phyloP scores from a whole-genome alignment of 2,329 filamentous ascomycete species.

The Exophiala alcalophila region DNA sequence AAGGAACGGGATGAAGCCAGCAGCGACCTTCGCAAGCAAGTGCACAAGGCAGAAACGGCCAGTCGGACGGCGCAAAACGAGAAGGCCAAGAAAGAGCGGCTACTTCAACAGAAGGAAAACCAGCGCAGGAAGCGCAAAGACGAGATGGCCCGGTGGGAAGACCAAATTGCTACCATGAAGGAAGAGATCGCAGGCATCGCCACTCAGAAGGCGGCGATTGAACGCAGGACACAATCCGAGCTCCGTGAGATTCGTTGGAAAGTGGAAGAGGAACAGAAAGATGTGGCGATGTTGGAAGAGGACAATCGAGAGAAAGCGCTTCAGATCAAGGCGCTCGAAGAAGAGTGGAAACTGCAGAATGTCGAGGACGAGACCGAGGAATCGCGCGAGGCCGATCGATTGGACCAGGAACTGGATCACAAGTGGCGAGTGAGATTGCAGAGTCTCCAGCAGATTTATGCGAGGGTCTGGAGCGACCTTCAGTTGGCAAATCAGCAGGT shows the following conservation, averaged over 20 bases:
- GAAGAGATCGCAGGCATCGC: constrained; percentile 47
- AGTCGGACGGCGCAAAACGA: constrained; percentile 79
- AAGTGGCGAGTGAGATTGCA: constrained; percentile 47
- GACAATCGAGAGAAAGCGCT: constrained; percentile 59
- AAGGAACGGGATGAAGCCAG: constrained; percentile 92
- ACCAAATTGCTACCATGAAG: constrained; percentile 53
- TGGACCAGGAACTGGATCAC: constrained; percentile 48
- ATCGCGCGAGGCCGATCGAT: constrained; percentile 50
- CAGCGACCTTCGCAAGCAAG: constrained; percentile 75
- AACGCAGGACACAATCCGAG: constrained; percentile 40
- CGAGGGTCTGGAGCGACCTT: constrained; percentile 32
- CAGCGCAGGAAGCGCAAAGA: constrained; percentile 60
- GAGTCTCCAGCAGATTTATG: constrained; percentile 44
- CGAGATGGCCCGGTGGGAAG: constrained; percentile 58
- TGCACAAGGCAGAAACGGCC: constrained; percentile 73
- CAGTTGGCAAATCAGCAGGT: constrained; percentile 28
- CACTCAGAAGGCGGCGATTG: constrained; percentile 43
- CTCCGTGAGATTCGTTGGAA: constrained; percentile 44
- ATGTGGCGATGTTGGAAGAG: constrained; percentile 59
- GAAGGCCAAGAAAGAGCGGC: constrained; percentile 70
- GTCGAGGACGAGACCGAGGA: constrained; percentile 49
- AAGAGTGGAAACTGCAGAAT: constrained; percentile 52
- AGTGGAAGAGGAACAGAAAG: constrained; percentile 45
- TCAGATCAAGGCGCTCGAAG: constrained; percentile 61
- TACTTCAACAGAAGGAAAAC: constrained; percentile 58